Percentiles rank a stretch among this genome's conserved stretches.
phyloP scores from a whole-genome alignment of 805 yeast genomes.

The Huiozyma naganishii region DNA sequence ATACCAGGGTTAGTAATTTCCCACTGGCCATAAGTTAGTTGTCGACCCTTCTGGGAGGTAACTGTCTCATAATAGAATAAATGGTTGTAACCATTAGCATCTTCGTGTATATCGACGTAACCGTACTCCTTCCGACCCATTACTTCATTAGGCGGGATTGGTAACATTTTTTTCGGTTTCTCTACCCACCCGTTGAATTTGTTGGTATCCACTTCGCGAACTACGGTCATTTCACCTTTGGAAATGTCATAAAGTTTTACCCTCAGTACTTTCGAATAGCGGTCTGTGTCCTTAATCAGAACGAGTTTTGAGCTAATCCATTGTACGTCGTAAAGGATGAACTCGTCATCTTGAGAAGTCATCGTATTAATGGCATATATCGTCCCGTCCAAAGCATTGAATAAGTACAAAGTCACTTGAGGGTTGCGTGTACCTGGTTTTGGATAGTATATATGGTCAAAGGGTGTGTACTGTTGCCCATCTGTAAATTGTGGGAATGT shows the following conservation, averaged over 20 bases:
- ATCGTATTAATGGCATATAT: slow-evolving; percentile 17
- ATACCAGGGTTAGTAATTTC: slow-evolving; percentile 40
- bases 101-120: slow-evolving; percentile 51
- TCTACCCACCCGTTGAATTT: slow-evolving; percentile 51
- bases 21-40: slow-evolving; percentile 39
- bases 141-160: slow-evolving; percentile 29
- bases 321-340: slow-evolving; percentile 47
- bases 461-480: slow-evolving; percentile 35
- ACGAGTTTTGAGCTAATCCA: slow-evolving; percentile 46
- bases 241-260: slow-evolving; percentile 35
- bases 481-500: slow-evolving; percentile 42
- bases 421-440: slow-evolving; percentile 65
- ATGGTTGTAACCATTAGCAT: slow-evolving; percentile 46
- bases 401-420: slow-evolving; percentile 35
- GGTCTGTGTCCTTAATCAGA: slow-evolving; percentile 49
- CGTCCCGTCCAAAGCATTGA: slow-evolving; percentile 25
- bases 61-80: slow-evolving; percentile 48
- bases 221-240: slow-evolving; percentile 25
- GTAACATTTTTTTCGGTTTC: slow-evolving; percentile 33
- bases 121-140: slow-evolving; percentile 33
- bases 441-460: slow-evolving; percentile 48
- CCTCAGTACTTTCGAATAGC: slow-evolving; percentile 47
- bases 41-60: slow-evolving; percentile 30
- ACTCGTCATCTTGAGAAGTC: slow-evolving; percentile 28
- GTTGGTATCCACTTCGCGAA: slow-evolving; percentile 35